These are phyloP conservation scores for Lotmaria passim DNA, from an alignment of 208 protist genomes.

Conservation along the genomic window DNA sequence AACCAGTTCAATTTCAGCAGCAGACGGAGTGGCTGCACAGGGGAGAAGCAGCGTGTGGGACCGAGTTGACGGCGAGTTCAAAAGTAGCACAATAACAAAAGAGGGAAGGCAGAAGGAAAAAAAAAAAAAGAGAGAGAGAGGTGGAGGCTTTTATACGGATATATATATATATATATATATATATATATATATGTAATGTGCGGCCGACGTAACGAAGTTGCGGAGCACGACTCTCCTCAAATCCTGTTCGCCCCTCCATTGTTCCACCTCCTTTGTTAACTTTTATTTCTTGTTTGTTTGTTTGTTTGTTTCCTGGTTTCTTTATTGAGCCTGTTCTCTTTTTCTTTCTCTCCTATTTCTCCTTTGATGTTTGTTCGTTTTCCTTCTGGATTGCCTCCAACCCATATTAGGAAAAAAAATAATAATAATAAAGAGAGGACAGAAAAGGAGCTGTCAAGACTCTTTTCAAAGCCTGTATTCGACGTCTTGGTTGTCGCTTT, in stretches of 20 bases:
- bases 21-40: not conserved
- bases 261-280: too few species aligned
- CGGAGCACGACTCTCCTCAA: not conserved
- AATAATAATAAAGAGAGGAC: too few species aligned
- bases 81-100: not conserved
- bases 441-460: not conserved
- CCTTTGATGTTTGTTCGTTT: not conserved
- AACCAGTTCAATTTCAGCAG: not conserved
- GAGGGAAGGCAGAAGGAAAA: not conserved
- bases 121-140: not conserved
- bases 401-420: too few species aligned
- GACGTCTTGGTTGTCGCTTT: conserved; percentile 25
- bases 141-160: not conserved
- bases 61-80: not conserved
- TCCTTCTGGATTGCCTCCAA: not conserved
- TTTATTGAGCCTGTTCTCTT: not conserved
- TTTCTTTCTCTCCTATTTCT: not conserved
- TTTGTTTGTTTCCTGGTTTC: not conserved
- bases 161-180: too few species aligned
- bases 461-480: not conserved
- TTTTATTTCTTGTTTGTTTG: too few species aligned
- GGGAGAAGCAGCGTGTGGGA: not conserved
- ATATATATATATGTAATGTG: too few species aligned
- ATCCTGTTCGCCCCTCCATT: not conserved
- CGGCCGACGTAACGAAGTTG: not conserved